These are phyloP conservation scores for Lactifluus piperatus DNA, from an alignment of 768 basidiomycete species.

Conservation along the genomic window DNA sequence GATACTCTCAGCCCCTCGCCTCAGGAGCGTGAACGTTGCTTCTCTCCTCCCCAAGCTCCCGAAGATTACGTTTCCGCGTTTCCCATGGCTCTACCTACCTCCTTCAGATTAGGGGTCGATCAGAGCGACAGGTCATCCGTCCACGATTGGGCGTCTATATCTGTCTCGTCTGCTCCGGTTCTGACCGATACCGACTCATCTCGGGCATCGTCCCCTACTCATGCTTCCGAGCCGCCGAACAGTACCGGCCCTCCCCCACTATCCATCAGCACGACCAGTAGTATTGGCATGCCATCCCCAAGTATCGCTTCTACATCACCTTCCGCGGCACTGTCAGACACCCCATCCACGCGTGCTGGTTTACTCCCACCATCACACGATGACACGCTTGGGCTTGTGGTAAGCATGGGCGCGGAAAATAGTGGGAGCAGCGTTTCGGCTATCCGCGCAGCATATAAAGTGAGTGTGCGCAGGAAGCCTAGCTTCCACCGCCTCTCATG, in stretches of 20 bases:
- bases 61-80: conserved; percentile 45
- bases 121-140: conserved; percentile 23
- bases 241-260: conserved; percentile 12
- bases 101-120: conserved; percentile 25
- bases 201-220: conserved; percentile 18
- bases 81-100: conserved; percentile 45
- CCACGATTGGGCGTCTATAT: conserved; percentile 14
- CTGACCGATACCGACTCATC: conserved; percentile 21
- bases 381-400: conserved; percentile 13
- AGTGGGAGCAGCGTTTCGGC: conserved; percentile 30
- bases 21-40: conserved; percentile 12
- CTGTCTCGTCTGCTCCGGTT: conserved; percentile 3
- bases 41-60: conserved; percentile 28
- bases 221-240: conserved; percentile 13
- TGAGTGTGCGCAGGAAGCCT: conserved; percentile 39
- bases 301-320: conserved; percentile 7
- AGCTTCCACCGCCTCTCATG: conserved; percentile 45
- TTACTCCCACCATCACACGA: conserved; percentile 10
- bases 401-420: conserved; percentile 3
- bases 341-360: conserved; percentile 4
- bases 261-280: conserved; percentile 1
- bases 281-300: conserved; percentile 4
- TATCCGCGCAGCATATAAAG: conserved; percentile 45
- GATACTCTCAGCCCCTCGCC: conserved; percentile 12
- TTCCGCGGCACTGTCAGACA: conserved; percentile 4